phyloP scores from a whole-genome alignment of 2,329 filamentous ascomycete species.

The Aspergillus latus region DNA sequence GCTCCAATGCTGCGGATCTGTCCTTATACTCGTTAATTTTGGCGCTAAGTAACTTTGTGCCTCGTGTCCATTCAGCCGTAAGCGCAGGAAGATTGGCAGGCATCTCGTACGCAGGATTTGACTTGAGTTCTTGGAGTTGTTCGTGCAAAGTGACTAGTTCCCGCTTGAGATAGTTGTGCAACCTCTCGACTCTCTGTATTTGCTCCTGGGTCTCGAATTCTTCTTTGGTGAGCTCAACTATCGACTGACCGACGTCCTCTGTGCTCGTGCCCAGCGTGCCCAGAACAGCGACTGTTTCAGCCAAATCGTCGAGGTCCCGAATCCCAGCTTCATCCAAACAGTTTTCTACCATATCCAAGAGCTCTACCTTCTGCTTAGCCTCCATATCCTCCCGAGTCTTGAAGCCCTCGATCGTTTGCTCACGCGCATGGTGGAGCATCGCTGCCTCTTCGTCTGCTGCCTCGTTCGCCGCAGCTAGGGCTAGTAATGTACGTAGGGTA shows the following conservation, averaged over 20 bases:
- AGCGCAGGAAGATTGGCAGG: slow-evolving; percentile 62
- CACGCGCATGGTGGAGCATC: slow-evolving; percentile 37
- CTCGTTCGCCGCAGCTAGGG: slow-evolving; percentile 74
- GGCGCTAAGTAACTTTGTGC: slow-evolving; percentile 63
- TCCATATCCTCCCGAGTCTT: slow-evolving; percentile 32
- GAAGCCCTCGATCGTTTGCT: slow-evolving; percentile 36
- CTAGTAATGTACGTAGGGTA: slow-evolving; percentile 72
- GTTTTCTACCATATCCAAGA: slow-evolving; percentile 57
- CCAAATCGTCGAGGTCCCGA: slow-evolving; percentile 59
- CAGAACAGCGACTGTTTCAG: slow-evolving; percentile 52
- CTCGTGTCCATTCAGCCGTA: slow-evolving; percentile 72
- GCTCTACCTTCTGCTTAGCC: slow-evolving; percentile 35
- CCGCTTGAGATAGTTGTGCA: slow-evolving; percentile 57
- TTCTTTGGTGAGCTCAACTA: slow-evolving; percentile 58
- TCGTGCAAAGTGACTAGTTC: slow-evolving; percentile 46
- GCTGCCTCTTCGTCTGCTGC: slow-evolving; percentile 52
- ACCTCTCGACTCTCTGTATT: slow-evolving; percentile 53
- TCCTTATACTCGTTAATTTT: slow-evolving; percentile 68
- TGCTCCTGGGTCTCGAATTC: slow-evolving; percentile 57
- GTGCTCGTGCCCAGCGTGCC: slow-evolving; percentile 52
- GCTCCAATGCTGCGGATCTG: slow-evolving; percentile 47
- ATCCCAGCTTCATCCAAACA: slow-evolving; percentile 55
- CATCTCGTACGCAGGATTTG: slow-evolving; percentile 51
- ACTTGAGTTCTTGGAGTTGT: slow-evolving; percentile 33
- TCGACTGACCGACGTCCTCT: slow-evolving; percentile 51